phyloP scores from a whole-genome alignment of 805 yeast genomes.

The Candida michaelii region DNA sequence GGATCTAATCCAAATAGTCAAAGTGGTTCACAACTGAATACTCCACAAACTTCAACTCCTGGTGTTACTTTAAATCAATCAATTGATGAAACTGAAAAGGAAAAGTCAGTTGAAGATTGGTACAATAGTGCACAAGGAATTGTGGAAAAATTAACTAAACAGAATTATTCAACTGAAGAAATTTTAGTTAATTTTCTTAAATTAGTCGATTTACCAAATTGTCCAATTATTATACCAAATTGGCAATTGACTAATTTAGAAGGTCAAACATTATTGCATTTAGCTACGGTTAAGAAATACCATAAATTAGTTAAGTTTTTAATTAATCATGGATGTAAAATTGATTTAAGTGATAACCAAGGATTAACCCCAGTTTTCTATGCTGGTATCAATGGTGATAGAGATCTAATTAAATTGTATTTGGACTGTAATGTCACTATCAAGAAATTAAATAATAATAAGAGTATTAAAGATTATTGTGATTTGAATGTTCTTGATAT shows the following conservation, averaged over 20 bases:
- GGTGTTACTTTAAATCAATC: conserved; percentile 8
- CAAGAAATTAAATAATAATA: conserved; percentile 52
- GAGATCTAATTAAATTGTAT: conserved; percentile 61
- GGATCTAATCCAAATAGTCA: conserved; percentile 23
- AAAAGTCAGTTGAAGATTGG: conserved; percentile 37
- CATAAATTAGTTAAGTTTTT: conserved; percentile 59
- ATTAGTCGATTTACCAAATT: conserved; percentile 65
- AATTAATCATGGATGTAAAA: conserved; percentile 63
- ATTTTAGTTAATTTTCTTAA: conserved; percentile 50
- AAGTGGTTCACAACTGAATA: conserved; percentile 13
- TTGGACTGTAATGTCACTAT: conserved; percentile 64
- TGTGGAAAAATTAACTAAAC: conserved; percentile 46
- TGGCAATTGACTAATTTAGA: conserved; percentile 78
- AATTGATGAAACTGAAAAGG: background rate
- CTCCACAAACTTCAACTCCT: conserved; percentile 10
- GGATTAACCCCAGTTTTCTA: conserved; percentile 88
- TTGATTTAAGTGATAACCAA: conserved; percentile 71
- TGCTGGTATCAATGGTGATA: conserved; percentile 75
- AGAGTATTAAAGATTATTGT: conserved; percentile 40
- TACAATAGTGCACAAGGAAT: conserved; percentile 52
- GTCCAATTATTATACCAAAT: conserved; percentile 62
- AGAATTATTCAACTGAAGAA: conserved; percentile 49
- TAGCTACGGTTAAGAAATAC: conserved; percentile 79
- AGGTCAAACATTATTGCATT: conserved; percentile 87
- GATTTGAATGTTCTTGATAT: conserved; percentile 46